Evolutionary conservation across 2,329 filamentous ascomycete genomes (phyloP).

Genomic region (Phyllosticta paracitricarpa): DNA sequence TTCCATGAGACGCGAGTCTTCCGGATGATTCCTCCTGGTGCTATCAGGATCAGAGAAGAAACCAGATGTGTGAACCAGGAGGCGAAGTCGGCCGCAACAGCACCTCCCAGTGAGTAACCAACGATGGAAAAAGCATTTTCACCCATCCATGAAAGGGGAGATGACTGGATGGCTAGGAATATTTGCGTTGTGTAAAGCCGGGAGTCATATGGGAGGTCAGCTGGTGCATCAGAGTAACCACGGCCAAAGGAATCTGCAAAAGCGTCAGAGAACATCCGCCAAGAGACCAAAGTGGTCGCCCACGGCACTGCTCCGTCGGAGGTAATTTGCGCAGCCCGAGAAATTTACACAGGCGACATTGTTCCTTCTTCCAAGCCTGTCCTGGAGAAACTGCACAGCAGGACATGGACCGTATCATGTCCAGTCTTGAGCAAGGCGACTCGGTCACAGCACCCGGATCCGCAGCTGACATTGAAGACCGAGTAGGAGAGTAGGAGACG

Average conservation of each 20-base stretch:
- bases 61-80: conserved; percentile 60
- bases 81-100: conserved; percentile 60
- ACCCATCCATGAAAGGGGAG: conserved; percentile 57
- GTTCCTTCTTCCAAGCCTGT: too few relatives aligned
- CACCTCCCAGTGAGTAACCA: conserved; percentile 74
- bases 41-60: conserved; percentile 61
- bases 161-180: conserved; percentile 59
- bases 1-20: conserved; percentile 49
- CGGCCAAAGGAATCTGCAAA: conserved; percentile 58
- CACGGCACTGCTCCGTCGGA: too few relatives aligned
- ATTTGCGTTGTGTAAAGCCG: conserved; percentile 65
- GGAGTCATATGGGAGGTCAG: conserved; percentile 59
- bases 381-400: too few relatives aligned
- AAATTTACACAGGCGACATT: neutral
- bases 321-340: neutral
- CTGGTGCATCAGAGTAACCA: conserved; percentile 65
- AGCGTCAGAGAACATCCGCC: neutral
- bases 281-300: neutral
- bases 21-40: conserved; percentile 69
- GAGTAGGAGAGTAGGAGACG: neutral
- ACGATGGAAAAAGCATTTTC: conserved; percentile 53
- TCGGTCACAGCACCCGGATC: neutral
- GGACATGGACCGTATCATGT: too few relatives aligned
- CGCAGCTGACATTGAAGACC: neutral
- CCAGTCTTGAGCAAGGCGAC: neutral